Conservation (phyloP, 257 asterid genomes). For the Vinca minor region DNA sequence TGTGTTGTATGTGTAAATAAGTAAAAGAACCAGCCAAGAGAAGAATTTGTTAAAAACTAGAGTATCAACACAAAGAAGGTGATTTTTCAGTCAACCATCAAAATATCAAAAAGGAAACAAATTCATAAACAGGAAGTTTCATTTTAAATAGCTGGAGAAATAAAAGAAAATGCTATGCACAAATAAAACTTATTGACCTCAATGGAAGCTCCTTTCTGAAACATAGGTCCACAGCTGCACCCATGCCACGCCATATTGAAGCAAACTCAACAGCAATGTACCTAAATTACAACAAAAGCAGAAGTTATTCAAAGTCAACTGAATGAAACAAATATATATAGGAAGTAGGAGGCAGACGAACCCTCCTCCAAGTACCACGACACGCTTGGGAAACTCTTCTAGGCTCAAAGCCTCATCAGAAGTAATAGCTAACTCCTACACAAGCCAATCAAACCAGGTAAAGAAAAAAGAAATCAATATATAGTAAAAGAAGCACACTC, state of each 20-base stretch:
- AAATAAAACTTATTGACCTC: slow-evolving; percentile 40
- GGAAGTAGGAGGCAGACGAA: slow-evolving; percentile 22
- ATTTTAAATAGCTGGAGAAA: not conserved
- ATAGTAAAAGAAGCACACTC: too few species aligned
- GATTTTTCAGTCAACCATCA: not conserved
- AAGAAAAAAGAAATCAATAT: too few species aligned
- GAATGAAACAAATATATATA: slow-evolving; percentile 13
- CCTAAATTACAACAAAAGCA: slow-evolving; percentile 33
- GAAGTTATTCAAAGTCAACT: slow-evolving; percentile 11
- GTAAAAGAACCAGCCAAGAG: not conserved
- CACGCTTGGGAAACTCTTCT: slow-evolving; percentile 92
- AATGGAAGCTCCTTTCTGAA: slow-evolving; percentile 95
- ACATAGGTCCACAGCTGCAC: slow-evolving; percentile 66
- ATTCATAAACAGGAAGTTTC: not conserved
- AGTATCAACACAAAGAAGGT: not conserved
- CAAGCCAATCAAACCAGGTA: too few species aligned
- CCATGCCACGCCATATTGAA: slow-evolving; percentile 99
- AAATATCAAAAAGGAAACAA: not conserved
- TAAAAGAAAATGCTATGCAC: not conserved
- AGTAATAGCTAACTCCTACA: slow-evolving; percentile 82
- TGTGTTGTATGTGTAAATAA: too few species aligned
- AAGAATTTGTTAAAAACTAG: too few species aligned
- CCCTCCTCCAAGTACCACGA: slow-evolving; percentile 91
- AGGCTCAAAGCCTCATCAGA: slow-evolving; percentile 98
- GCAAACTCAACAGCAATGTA: slow-evolving; percentile 99